phyloP scores from a whole-genome alignment of 495 filamentous ascomycete genomes.

The Daldinia grandis region DNA sequence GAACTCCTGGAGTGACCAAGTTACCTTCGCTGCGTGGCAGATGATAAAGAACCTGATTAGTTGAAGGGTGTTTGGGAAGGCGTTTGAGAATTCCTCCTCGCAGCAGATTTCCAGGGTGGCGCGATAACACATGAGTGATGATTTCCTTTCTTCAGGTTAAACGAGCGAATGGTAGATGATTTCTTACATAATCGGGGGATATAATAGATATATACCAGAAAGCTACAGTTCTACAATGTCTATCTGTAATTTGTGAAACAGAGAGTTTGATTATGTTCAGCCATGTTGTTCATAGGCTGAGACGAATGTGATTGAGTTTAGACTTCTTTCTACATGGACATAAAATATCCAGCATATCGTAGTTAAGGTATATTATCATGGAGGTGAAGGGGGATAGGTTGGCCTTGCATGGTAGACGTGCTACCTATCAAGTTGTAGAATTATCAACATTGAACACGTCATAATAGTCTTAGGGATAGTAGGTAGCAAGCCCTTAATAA shows the following conservation, averaged over 20 bases:
- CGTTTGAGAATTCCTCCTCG: slow-evolving; percentile 1
- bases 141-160: background rate
- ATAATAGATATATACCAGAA: background rate
- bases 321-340: background rate
- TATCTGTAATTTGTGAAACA: background rate
- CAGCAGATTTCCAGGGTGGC: slow-evolving; percentile 17
- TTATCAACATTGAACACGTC: background rate
- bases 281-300: background rate
- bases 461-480: background rate
- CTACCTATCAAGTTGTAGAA: background rate
- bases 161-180: background rate
- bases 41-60: background rate
- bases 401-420: background rate
- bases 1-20: background rate
- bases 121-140: slow-evolving; percentile 4
- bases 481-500: background rate
- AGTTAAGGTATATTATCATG: background rate
- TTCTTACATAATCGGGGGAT: background rate
- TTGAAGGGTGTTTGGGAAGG: slow-evolving; percentile 7
- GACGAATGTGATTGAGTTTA: too few species aligned
- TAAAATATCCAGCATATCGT: background rate
- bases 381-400: background rate
- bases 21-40: slow-evolving; percentile 1
- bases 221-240: background rate
- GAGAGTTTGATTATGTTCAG: background rate